Evolutionary conservation across 306 rosid species (phyloP).

Genomic region (Fragaria ananassa): DNA sequence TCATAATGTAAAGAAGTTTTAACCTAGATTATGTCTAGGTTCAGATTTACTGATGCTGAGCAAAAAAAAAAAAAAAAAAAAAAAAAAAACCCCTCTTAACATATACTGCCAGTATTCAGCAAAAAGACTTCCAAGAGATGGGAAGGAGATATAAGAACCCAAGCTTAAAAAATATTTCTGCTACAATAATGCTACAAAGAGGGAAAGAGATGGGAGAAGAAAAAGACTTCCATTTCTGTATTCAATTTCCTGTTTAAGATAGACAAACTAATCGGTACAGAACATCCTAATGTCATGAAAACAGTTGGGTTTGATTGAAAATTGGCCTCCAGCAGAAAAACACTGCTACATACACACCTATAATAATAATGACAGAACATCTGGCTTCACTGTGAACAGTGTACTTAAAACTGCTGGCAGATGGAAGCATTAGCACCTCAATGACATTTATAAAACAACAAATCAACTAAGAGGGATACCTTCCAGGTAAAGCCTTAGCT

Average conservation of each 20-base stretch:
- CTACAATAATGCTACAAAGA: neutral
- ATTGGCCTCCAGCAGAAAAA: neutral
- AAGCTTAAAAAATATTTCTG: neutral
- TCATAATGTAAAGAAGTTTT: neutral
- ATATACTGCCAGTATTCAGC: neutral
- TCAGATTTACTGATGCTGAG: neutral
- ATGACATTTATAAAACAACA: slow-evolving; percentile 14
- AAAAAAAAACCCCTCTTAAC: neutral
- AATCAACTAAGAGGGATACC: slow-evolving; percentile 48
- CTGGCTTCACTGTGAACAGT: neutral
- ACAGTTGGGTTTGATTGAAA: neutral
- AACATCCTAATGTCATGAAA: neutral
- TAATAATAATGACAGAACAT: neutral
- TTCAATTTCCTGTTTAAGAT: neutral
- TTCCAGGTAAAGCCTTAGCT: slow-evolving; percentile 89
- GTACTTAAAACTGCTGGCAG: neutral
- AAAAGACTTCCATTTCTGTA: neutral
- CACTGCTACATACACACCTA: neutral
- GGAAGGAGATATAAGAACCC: neutral
- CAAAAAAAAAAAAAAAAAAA: too few species aligned
- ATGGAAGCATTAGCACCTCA: slow-evolving; percentile 14
- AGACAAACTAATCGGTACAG: neutral
- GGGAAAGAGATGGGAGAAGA: neutral
- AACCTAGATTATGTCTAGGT: neutral
- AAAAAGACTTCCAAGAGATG: too few species aligned